Percentiles rank a stretch among this genome's conserved stretches.
phyloP scores from a whole-genome alignment of 108 stramenopile species.

The Bacterosira constricta region DNA sequence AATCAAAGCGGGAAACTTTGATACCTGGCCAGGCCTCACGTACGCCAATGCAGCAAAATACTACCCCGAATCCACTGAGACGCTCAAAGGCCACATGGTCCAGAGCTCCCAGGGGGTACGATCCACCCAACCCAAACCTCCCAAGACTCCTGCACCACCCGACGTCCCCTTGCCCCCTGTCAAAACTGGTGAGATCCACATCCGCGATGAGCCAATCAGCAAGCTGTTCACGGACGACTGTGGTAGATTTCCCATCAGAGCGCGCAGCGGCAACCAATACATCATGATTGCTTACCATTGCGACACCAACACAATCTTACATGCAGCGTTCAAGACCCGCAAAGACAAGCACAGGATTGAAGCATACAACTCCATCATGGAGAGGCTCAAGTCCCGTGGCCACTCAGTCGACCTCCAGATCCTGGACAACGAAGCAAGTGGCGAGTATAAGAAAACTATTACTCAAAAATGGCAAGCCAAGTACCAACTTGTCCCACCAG shows the following conservation, averaged over 20 bases:
- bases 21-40: too few relatives aligned
- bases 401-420: not conserved
- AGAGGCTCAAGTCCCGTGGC: not conserved
- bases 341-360: not conserved
- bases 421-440: not conserved
- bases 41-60: too few relatives aligned
- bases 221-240: not conserved
- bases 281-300: not conserved
- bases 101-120: too few relatives aligned
- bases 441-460: not conserved
- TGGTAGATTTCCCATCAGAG: not conserved
- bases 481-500: constrained; percentile 42
- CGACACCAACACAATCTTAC: not conserved
- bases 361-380: not conserved
- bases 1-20: too few relatives aligned
- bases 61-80: too few relatives aligned
- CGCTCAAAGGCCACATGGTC: too few relatives aligned
- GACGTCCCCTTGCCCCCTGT: too few relatives aligned
- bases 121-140: too few relatives aligned
- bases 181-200: too few relatives aligned
- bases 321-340: not conserved
- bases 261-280: not conserved
- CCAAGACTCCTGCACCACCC: too few relatives aligned
- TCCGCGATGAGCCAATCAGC: too few relatives aligned
- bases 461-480: not conserved